Base-by-base conservation (phyloP, 257 asterid species). In the Nicotiana benthamiana region DNA sequence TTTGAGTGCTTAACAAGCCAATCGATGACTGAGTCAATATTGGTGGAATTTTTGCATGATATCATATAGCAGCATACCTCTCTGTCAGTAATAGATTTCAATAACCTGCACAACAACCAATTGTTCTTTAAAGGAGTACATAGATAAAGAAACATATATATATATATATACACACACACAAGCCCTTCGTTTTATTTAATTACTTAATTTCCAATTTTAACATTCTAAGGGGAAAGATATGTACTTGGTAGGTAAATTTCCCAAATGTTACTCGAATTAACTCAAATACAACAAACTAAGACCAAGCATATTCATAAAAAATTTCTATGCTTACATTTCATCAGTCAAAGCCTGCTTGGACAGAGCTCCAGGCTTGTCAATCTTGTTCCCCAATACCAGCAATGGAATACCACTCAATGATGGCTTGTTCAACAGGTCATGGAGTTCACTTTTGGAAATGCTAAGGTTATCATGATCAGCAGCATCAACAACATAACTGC, bases 31-130 rank as follows among this genome's bases (percentile, higher is more conserved):
- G 90, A 93, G 83, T 95, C 98, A 54, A 95, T 95, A 87, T 95
- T 95, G 52, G 97, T 91, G 1, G 97, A 93, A 89, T 91, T 92
- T 88, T 93, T 93, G 97, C 99, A 95, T 24, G 99, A 93, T 86
- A 95, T 93, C 98, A 95, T 93, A 81, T 83, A 92, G 94, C 99
- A 93, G 90, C 98, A 95, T 0, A 95, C 98, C 85, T 93, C 99
- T 84, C 99, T 88, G 75, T 93, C 97, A 12, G 94, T 89, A 74
- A 95, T 86, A 0, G 93, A 88, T 79, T 89, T 90, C 78, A 95
- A 89, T 75, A 72, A 98, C 98, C 98, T 93, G 90, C 89, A 86
- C 27, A 53, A 40, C n/a, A 30, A n/a, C 1, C 12, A 12, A 68
- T 68, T 20, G 56, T 36, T 20, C n/a, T 36, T 40, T 5, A 2